Percentiles rank a stretch among this genome's conserved stretches.
Evolutionary conservation across 257 asterid species (phyloP).

Genomic region (Solanum infundibuliforme): DNA sequence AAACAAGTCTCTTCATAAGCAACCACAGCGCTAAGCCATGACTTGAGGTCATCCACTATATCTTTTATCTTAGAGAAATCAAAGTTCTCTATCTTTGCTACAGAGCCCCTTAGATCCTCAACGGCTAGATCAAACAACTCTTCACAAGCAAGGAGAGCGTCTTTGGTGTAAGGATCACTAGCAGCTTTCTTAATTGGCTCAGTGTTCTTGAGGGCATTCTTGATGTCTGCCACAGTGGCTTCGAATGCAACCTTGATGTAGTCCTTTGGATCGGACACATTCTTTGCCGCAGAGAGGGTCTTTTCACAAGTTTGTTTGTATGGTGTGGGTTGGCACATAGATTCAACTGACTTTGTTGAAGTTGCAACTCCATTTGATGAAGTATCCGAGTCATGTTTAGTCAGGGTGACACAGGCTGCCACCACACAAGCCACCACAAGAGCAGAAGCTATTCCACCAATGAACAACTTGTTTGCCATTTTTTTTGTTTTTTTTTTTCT

Average conservation of each 20-base stretch:
- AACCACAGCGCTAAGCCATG: slow-evolving; percentile 66
- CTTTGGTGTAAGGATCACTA: slow-evolving; percentile 32
- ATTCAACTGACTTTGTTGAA: slow-evolving; percentile 29
- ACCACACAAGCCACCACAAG: slow-evolving; percentile 51
- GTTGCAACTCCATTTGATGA: slow-evolving; percentile 4
- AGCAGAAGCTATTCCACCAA: slow-evolving; percentile 23
- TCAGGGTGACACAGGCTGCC: slow-evolving; percentile 21
- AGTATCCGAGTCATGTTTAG: background rate
- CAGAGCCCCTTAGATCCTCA: slow-evolving; percentile 37
- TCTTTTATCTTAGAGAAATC: slow-evolving; percentile 14
- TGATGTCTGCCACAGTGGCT: slow-evolving; percentile 26
- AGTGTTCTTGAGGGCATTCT: slow-evolving; percentile 25
- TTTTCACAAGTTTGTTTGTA: slow-evolving; percentile 42
- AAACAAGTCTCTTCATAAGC: slow-evolving; percentile 56
- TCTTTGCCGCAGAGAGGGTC: slow-evolving; percentile 25
- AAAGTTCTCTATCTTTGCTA: slow-evolving; percentile 15
- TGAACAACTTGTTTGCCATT: slow-evolving; percentile 26
- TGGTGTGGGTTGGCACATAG: slow-evolving; percentile 45
- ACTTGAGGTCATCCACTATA: slow-evolving; percentile 42
- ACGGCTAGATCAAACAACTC: slow-evolving; percentile 37
- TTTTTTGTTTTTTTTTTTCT: background rate
- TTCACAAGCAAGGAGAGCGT: slow-evolving; percentile 43
- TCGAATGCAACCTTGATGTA: slow-evolving; percentile 35
- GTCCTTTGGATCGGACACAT: slow-evolving; percentile 36
- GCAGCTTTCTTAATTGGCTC: slow-evolving; percentile 24